Evolutionary conservation across 139 green algal genomes (phyloP).

Genomic region (Edaphochlamys debaryana): DNA sequence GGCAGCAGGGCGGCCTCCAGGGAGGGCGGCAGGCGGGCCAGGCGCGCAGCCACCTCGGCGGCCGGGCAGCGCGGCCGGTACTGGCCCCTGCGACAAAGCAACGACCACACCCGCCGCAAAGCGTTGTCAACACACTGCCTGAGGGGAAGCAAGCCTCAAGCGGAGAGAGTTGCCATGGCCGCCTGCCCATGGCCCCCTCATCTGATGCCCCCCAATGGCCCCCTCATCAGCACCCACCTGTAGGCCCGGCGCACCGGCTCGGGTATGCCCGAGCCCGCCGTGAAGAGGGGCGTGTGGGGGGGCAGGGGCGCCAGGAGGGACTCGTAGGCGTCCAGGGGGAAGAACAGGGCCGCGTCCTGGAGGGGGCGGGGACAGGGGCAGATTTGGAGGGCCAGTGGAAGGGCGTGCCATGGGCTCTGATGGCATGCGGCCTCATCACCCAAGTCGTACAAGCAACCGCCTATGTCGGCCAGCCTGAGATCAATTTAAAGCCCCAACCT

Average conservation of each 20-base stretch:
- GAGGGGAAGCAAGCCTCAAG: no score
- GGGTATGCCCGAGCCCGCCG: constrained; percentile 13
- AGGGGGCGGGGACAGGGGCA: neutral
- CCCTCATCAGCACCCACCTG: constrained; percentile 20
- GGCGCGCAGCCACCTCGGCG: constrained; percentile 57
- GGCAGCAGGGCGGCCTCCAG: constrained; percentile 70
- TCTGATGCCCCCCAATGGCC: no score
- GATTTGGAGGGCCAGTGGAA: no score
- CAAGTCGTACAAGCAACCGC: no score
- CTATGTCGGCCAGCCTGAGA: no score
- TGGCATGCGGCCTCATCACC: neutral
- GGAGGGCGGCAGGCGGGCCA: constrained; percentile 48
- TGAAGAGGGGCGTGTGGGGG: constrained; percentile 24
- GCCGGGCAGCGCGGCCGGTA: neutral
- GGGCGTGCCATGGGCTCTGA: neutral
- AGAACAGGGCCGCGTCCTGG: constrained; percentile 20
- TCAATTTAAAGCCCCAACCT: no score
- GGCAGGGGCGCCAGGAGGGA: constrained; percentile 21
- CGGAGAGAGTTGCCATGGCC: no score
- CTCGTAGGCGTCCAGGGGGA: constrained; percentile 27
- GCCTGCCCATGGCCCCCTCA: no score
- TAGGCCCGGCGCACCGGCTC: constrained; percentile 27
- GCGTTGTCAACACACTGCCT: no score
- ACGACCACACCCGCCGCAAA: no score
- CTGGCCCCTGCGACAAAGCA: constrained; percentile 5